phyloP scores from a whole-genome alignment of 768 basidiomycete species.

The Hortiboletus campestris region DNA sequence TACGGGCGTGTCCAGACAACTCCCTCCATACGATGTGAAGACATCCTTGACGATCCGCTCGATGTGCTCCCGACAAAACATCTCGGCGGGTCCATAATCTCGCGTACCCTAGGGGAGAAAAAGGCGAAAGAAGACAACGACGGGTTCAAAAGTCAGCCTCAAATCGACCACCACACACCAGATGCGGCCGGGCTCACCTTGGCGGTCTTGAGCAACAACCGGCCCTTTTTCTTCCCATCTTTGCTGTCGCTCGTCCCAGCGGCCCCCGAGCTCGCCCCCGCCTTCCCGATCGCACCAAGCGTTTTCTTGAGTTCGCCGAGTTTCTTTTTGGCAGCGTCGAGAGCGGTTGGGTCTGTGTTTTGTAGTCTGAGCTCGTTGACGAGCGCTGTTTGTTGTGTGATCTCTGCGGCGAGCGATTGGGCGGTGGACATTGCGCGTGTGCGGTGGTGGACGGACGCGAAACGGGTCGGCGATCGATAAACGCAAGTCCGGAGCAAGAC shows the following conservation, averaged over 20 bases:
- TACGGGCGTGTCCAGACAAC: conserved; percentile 95
- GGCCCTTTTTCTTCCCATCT: conserved; percentile 61
- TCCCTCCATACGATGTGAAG: conserved; percentile 86
- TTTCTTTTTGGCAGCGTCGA: conserved; percentile 67
- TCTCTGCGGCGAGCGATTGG: conserved; percentile 50
- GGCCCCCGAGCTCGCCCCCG: conserved; percentile 28
- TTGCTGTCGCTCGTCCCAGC: conserved; percentile 38
- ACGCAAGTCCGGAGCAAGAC: conserved; percentile 16
- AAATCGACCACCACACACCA: conserved; percentile 11
- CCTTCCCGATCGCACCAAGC: conserved; percentile 41
- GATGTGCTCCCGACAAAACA: conserved; percentile 88
- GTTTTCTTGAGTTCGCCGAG: conserved; percentile 67
- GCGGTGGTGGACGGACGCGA: conserved; percentile 10
- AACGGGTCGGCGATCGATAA: conserved; percentile 36
- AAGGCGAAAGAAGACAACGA: no score
- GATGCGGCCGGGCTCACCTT: conserved; percentile 58
- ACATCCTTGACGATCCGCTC: conserved; percentile 84
- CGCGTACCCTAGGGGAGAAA: conserved; percentile 70
- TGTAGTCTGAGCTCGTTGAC: conserved; percentile 62
- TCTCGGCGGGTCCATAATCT: conserved; percentile 91
- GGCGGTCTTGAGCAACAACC: conserved; percentile 85
- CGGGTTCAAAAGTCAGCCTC: neutral
- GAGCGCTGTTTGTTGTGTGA: conserved; percentile 52
- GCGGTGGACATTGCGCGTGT: conserved; percentile 39
- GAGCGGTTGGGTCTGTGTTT: conserved; percentile 45